Percentiles rank a stretch among this genome's conserved stretches.
Evolutionary conservation across 495 filamentous ascomycete genomes (phyloP).

Genomic region (Bacidia rubella): DNA sequence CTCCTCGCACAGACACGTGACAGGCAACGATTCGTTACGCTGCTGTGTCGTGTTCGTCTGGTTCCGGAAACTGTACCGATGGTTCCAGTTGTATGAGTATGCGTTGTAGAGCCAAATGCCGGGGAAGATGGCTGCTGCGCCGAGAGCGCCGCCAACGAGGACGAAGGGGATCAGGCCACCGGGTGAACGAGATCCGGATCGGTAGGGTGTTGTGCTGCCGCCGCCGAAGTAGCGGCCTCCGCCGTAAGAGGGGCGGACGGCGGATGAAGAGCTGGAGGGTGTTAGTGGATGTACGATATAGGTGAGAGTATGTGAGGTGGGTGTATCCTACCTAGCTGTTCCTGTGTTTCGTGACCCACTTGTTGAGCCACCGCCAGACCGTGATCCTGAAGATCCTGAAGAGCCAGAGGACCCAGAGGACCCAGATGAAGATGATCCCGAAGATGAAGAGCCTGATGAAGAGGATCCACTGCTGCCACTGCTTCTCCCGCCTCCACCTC

Average conservation of each 20-base stretch:
- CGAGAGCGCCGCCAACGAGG: slow-evolving; percentile 42
- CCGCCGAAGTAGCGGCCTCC: slow-evolving; percentile 67
- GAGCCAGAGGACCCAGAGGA: slow-evolving; percentile 18
- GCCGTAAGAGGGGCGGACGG: slow-evolving; percentile 44
- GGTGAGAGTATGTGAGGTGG: neutral
- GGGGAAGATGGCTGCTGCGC: slow-evolving; percentile 32
- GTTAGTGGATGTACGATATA: slow-evolving; percentile 3
- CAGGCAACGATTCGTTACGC: slow-evolving; percentile 54
- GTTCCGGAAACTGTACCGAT: slow-evolving; percentile 53
- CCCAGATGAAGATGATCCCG: slow-evolving; percentile 17
- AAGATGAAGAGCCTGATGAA: slow-evolving; percentile 18
- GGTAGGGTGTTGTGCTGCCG: slow-evolving; percentile 57
- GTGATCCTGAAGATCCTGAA: slow-evolving; percentile 16
- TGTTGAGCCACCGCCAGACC: slow-evolving; percentile 9
- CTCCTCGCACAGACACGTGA: slow-evolving; percentile 61
- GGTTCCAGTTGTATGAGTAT: slow-evolving; percentile 54
- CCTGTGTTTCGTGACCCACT: slow-evolving; percentile 15
- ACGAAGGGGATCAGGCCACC: slow-evolving; percentile 45
- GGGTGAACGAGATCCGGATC: slow-evolving; percentile 42
- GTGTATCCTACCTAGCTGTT: slow-evolving; percentile 7
- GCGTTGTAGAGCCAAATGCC: slow-evolving; percentile 48
- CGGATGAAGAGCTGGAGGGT: slow-evolving; percentile 45
- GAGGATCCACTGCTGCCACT: slow-evolving; percentile 20
- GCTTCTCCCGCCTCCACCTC: slow-evolving; percentile 23
- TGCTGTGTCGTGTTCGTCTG: slow-evolving; percentile 25